phyloP scores from a whole-genome alignment of 306 rosid species.

The peach (Prunus persica) region Prunus_persica_NCBIv2 NC_034010.1:4576001-4576500 shows the following conservation, averaged over 20 bases:
- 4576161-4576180: no score
- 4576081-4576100: no score
- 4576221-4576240: background rate
- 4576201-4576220: no score
- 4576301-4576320: background rate
- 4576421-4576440: constrained; percentile 92
- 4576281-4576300: background rate
- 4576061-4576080: no score
- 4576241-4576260: background rate
- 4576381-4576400: constrained; percentile 88
- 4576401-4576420: constrained; percentile 95
- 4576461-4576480: constrained; percentile 16
- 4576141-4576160: no score
- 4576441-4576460: constrained; percentile 99
- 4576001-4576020: no score
- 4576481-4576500: constrained; percentile 1
- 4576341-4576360: constrained; percentile 81
- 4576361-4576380: constrained; percentile 78
- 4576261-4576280: background rate
- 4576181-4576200: no score
- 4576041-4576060: no score
- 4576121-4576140: no score
- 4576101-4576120: no score
- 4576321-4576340: background rate
- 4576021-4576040: no score